These are phyloP conservation scores for Schwanniomyces etchellsii DNA, from an alignment of 1,139 yeast species.

Conservation along the genomic window DNA sequence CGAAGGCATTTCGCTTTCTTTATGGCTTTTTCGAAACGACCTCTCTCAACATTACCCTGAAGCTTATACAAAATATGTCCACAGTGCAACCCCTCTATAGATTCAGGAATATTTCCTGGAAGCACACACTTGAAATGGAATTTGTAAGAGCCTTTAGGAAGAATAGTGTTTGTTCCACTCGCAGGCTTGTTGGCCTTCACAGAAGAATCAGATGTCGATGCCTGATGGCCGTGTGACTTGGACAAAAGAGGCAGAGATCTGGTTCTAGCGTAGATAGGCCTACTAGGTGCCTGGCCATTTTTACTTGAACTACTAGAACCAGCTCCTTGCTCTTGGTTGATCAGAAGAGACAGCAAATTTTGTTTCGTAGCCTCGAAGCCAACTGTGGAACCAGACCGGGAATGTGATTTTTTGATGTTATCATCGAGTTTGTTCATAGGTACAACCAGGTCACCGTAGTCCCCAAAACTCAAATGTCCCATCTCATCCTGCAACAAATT, in stretches of 20 bases:
- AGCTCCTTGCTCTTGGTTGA: constrained; percentile 2
- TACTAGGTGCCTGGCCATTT: constrained; percentile 3
- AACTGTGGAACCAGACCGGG: background rate
- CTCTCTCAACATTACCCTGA: constrained; percentile 51
- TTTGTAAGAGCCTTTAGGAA: constrained; percentile 63
- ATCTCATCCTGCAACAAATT: constrained; percentile 45
- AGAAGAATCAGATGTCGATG: constrained; percentile 12
- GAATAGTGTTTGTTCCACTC: constrained; percentile 41
- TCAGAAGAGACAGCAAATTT: constrained; percentile 1
- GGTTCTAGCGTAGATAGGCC: constrained; percentile 17
- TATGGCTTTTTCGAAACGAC: constrained; percentile 42
- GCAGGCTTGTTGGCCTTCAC: constrained; percentile 29
- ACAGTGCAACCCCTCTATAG: constrained; percentile 58
- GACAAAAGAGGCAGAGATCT: constrained; percentile 13
- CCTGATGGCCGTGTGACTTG: background rate
- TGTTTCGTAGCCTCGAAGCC: background rate
- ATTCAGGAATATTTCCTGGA: constrained; percentile 60
- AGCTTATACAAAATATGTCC: constrained; percentile 54
- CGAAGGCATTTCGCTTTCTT: constrained; percentile 27
- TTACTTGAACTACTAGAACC: constrained; percentile 2
- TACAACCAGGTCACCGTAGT: constrained; percentile 31
- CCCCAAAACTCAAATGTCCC: constrained; percentile 42
- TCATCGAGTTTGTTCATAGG: constrained; percentile 9
- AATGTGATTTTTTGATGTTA: constrained; percentile 1
- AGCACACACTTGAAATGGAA: constrained; percentile 53